Evolutionary conservation across 129 eudicot species (phyloP), one percentile per base, ranked within the genome.

Genomic region (Helianthus tuberosus): DNA sequence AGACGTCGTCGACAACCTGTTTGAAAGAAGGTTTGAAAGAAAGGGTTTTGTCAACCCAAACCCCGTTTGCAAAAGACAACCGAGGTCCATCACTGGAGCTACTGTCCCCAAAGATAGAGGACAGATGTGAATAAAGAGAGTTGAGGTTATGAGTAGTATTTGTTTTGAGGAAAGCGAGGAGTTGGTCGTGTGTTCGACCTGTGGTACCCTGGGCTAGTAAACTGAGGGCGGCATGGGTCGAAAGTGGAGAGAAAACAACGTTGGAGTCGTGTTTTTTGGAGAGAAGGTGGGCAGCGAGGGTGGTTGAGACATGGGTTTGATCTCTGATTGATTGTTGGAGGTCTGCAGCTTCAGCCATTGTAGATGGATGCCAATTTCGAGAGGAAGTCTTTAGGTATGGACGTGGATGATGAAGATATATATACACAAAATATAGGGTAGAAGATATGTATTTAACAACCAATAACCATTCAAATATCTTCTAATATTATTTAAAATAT

Each of bases 11-110:
- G 10, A 82, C 83, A 29, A 82, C 71, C 4, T 80, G 74, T 66
- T 73, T 80, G 64, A 84, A 91, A 48, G 66, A 13, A 4, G 83
- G 75, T 80, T 84, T 86, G 9, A 88, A 64, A 17, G 62, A 6
- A 35, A 88, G n/a, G 1, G 82, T 78, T 64, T 69, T 70, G 15
- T 91, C 97, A 39, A 88, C 80, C 97, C 97, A 91, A 25, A 86
- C 74, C 3, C 92, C 86, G 27, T 86, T 88, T 9, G 77, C 89
- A 55, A 86, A 86, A 20, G 79, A 50, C 76, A 91, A 25, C 14
- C 76, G 73, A 13, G 97, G 95, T 13, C 97, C 90, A 27, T 95
- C 90, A 16, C 86, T 47, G 46, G 80, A 67, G 66, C 85, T 64
- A 0, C 90, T 90, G 68, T 91, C 90, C 55, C 85, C 80, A 3